Base-by-base conservation (phyloP, 148 eudicot species). In the Camellia sinensis region DNA sequence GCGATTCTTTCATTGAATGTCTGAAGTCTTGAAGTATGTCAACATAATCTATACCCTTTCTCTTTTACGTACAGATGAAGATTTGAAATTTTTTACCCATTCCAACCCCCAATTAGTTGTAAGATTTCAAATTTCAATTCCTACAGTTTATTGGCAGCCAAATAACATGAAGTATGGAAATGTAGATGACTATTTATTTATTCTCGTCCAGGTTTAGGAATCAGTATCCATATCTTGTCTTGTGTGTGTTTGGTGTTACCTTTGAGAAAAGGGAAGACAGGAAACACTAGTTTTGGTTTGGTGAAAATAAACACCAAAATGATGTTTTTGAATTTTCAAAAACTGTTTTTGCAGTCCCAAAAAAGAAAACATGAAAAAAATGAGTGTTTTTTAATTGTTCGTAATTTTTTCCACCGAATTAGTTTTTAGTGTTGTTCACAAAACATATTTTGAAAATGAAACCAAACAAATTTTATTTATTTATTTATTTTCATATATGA, bases 1-100 rank as follows among this genome's bases (percentile, higher is more conserved):
- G 87, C 86, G 97, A 86, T 94, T 96, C 88, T 94, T 94, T 78
- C 98, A 88, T 75, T 94, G 83, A 85, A 21, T 17, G 45, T 67
- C 62, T 73, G 56, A 11, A 29, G 40, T 63, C n/a, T 56, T 22
- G 59, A 60, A 79, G 83, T 75, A 54, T 44, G 69, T 9, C 41
- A n/a, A 12, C 56, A 68, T 81, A 57, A 22, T 74, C 59, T 74
- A 21, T 56, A 6, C 17, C 21, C 46, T n/a, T 74, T 56, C 40
- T 29, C 37, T 8, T 56, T 17, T 14, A n/a, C 41, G 59, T 37
- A 57, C 29, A 60, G n/a, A 63, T 44, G 54, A 65, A 62, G 45
- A 63, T 62, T 44, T 62, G 29, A 29, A 74, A 57, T 6, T 43
- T 59, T 43, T 75, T 15, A 7, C 11, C 40, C 78, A 75, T 59